Conservation (phyloP, 495 filamentous ascomycete genomes). For the Coniosporium apollinis region DNA sequence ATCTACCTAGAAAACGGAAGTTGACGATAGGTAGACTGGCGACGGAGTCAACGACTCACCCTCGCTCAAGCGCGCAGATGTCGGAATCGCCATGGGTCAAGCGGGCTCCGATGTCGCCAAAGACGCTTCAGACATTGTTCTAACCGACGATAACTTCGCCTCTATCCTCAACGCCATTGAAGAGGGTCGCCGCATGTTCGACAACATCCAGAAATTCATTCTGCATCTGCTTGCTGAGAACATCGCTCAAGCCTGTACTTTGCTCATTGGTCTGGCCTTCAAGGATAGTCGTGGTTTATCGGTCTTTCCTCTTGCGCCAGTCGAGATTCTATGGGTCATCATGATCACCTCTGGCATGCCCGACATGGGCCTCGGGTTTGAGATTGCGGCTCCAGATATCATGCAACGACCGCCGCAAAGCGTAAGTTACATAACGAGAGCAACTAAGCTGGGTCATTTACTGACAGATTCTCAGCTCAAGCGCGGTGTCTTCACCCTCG, state of each 20-base stretch:
- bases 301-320: slow-evolving; percentile 57
- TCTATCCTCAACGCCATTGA: slow-evolving; percentile 62
- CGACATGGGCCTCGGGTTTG: slow-evolving; percentile 57
- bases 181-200: slow-evolving; percentile 61
- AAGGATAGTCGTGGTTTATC: slow-evolving; percentile 45
- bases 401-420: slow-evolving; percentile 58
- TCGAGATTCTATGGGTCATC: slow-evolving; percentile 68
- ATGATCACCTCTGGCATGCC: slow-evolving; percentile 61
- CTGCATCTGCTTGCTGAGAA: slow-evolving; percentile 59
- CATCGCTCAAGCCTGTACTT: slow-evolving; percentile 53
- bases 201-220: slow-evolving; percentile 74
- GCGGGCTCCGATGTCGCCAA: slow-evolving; percentile 73
- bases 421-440: slow-evolving; percentile 1
- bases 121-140: slow-evolving; percentile 66
- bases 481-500: slow-evolving; percentile 50
- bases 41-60: slow-evolving; percentile 82
- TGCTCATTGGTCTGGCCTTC: slow-evolving; percentile 57
- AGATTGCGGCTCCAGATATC: slow-evolving; percentile 47
- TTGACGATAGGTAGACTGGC: slow-evolving; percentile 35
- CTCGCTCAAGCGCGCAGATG: slow-evolving; percentile 62
- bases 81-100: slow-evolving; percentile 73
- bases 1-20: not conserved
- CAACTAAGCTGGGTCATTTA: slow-evolving; percentile 6
- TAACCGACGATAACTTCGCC: slow-evolving; percentile 74
- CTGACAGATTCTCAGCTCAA: too few species aligned